phyloP scores from a whole-genome alignment of 2,329 filamentous ascomycete genomes.

The Aspergillus fructus region DNA sequence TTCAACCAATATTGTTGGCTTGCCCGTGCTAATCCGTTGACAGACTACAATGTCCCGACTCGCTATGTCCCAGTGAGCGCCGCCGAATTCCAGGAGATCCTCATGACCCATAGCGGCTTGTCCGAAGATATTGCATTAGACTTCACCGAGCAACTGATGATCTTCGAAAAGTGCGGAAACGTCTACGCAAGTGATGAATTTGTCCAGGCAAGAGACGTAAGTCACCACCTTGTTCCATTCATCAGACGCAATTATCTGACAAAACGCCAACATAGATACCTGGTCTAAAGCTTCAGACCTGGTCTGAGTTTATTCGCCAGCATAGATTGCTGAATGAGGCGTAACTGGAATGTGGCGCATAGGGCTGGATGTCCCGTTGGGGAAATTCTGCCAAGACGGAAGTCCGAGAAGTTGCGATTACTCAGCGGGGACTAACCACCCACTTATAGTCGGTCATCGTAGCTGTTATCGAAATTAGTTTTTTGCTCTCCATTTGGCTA shows the following conservation, averaged over 20 bases:
- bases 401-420: not conserved
- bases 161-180: constrained; percentile 15
- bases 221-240: not conserved
- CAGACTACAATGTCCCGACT: not conserved
- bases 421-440: not conserved
- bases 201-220: not conserved
- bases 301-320: not conserved
- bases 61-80: not conserved
- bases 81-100: constrained; percentile 9
- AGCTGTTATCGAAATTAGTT: too few relatives aligned
- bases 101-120: constrained; percentile 9
- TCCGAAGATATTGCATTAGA: constrained; percentile 10
- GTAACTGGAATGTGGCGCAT: too few relatives aligned
- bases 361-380: too few relatives aligned
- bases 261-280: not conserved
- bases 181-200: constrained; percentile 12
- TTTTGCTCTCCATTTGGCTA: too few relatives aligned
- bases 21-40: not conserved
- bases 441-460: too few relatives aligned
- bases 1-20: too few relatives aligned
- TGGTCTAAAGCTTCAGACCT: not conserved
- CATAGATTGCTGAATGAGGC: not conserved
- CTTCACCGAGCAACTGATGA: constrained; percentile 16
- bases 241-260: not conserved
- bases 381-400: too few relatives aligned